Base-by-base conservation (phyloP, 768 basidiomycete genomes). In the Nevesoporus exiguus region DNA sequence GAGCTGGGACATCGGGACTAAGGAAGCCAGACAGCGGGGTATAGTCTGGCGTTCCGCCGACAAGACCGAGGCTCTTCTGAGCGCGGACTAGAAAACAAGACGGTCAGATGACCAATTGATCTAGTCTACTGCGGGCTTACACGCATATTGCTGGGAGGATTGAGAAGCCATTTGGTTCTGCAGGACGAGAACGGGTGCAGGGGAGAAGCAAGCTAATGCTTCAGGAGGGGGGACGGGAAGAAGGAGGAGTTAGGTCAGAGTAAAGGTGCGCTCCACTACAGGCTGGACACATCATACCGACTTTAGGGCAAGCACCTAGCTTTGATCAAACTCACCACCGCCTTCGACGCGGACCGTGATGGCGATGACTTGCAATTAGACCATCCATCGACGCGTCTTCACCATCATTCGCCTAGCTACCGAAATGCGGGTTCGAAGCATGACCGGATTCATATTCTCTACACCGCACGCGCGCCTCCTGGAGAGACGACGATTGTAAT, bases 51-150 rank as follows among this genome's bases (percentile, higher is more conserved):
- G 86, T 79, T 47, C 90, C 92, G 57, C 84, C 80, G 66, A 94
- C 83, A 64, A 98, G 83, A 61, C 91, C 92, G 50, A 96, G 77
- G 56, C 82, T 80, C 83, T 97, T 98, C 82, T 97, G 95, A 41
- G 95, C 91, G 71, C 96, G 92, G 77, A 84, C 93, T 95, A 64
- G 11, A 57, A 49, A 31, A 30, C 47, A 62, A 47, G 59, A 31
- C 31, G 24, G 40, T 66, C 49, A 66, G 52, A 65, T 51, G 52
- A 54, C 43, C 24, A 34, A 27, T 19, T 45, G 56, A 58, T 61
- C 51, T 54, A 15, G 51, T 37, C 44, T 6, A 43, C 50, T 21
- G 52, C 5, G 22, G n/a, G 80, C 89, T 76, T 49, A 92, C 90
- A 90, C 66, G 90, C 85, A 70, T 89, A 90, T 77, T 92, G 89